Evolutionary conservation across 1,139 yeast species (phyloP).

Genomic region (Geotrichum cucujoidarum): DNA sequence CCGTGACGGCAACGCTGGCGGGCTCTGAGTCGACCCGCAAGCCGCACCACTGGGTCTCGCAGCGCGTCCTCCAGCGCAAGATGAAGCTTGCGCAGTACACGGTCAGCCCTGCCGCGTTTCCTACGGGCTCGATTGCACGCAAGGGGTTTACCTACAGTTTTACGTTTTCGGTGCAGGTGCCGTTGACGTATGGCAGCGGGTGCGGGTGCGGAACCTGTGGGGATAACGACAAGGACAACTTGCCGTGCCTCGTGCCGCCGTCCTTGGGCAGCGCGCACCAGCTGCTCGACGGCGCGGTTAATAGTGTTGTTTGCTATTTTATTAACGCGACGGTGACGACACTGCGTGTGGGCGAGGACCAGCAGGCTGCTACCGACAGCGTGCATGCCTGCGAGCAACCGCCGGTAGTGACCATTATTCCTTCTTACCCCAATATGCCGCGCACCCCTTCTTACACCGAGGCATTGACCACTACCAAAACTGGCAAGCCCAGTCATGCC

Average conservation of each 20-base stretch:
- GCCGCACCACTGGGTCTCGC: slow-evolving; percentile 1
- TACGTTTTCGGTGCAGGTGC: slow-evolving; percentile 12
- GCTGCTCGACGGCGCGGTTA: not conserved
- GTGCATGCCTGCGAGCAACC: slow-evolving; percentile 3
- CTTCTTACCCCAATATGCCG: slow-evolving; percentile 7
- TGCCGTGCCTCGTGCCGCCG: slow-evolving; percentile 8
- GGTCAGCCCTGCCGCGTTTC: slow-evolving; percentile 1
- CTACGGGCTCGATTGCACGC: slow-evolving; percentile 1
- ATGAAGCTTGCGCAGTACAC: not conserved
- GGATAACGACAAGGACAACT: not conserved
- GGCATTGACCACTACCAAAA: not conserved
- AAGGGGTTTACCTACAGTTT: slow-evolving; percentile 7
- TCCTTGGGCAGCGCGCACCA: slow-evolving; percentile 7
- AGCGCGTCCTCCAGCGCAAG: not conserved
- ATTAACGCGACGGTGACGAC: slow-evolving; percentile 10
- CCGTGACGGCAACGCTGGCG: slow-evolving; percentile 8
- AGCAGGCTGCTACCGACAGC: not conserved
- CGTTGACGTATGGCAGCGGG: not conserved
- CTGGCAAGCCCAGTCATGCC: not conserved
- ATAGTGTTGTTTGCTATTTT: slow-evolving; percentile 8
- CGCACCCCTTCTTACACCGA: slow-evolving; percentile 1
- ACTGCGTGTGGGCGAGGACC: not conserved
- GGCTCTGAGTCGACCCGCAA: slow-evolving; percentile 10
- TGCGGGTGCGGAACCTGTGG: not conserved
- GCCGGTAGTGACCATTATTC: not conserved